Evolutionary conservation across 2,329 filamentous ascomycete genomes (phyloP), one percentile per base, ranked within the genome.

Genomic region (Aspergillus texensis): DNA sequence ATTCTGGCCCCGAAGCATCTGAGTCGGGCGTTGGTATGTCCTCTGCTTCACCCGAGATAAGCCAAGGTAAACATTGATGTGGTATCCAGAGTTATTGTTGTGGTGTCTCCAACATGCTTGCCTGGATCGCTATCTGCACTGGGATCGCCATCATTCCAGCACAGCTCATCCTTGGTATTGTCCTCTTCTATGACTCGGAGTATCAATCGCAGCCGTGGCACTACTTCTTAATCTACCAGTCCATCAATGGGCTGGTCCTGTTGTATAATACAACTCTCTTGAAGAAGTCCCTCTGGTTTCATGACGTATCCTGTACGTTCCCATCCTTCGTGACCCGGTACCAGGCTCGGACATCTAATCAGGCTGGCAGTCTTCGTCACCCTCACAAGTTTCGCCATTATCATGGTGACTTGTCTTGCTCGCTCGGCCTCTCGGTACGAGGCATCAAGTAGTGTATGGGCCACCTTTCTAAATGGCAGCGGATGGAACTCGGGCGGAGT

Each of bases 401-500:
- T 50, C n/a, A 36, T 46, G 14, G 45, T 58, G 24, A 58, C 57
- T 8, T 58, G 57, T 21, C 16, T 58, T 16, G 45, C 57, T 58
- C 57, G 57, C 21, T 58, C 57, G 2, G 43, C 28, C 1, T 28
- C 57, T 16, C 41, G 19, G 2, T 58, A 48, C 16, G 10, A 58
- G 57, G 2, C 28, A 10, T 50, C 57, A 4, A 10, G n/a, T 12
- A 8, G 2, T 4, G 57, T 58, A 34, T 58, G 57, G 57, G 16
- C 57, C 2, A 58, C 70, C 0, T 75, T 83, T n/a, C 55, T 67
- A 36, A 76, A 77, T 63, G 60, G 48, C 2, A 14, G 75, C 67
- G 73, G 73, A 26, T 79, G 76, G 76, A 68, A 67, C 2, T 77
- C 68, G 2, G 46, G 57, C 14, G 79, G 79, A 9, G 64, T 78